phyloP scores from a whole-genome alignment of 176 grass and related monocot species.

The Secale cereale region DNA sequence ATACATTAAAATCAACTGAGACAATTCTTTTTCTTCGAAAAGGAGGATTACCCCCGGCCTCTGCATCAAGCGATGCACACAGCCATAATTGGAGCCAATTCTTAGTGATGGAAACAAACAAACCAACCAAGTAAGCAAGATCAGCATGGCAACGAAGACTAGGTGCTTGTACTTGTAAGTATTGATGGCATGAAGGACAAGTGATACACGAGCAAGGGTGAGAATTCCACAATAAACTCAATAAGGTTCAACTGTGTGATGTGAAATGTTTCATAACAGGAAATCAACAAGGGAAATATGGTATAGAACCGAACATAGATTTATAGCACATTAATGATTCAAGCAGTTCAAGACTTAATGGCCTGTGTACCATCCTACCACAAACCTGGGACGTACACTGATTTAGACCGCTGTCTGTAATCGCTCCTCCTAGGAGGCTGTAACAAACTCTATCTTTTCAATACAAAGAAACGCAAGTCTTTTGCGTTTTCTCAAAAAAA shows the following conservation, averaged over 20 bases:
- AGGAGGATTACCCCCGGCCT: too few species aligned
- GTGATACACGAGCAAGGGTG: background rate
- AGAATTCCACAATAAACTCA: background rate
- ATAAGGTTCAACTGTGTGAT: background rate
- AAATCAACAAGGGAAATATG: background rate
- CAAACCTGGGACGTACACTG: too few species aligned
- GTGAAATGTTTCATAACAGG: background rate
- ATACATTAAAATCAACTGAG: background rate
- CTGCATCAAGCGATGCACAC: too few species aligned
- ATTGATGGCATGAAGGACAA: background rate
- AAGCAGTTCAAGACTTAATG: background rate
- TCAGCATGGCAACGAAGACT: background rate
- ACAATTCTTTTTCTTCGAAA: too few species aligned
- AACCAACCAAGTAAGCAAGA: slow-evolving; percentile 3
- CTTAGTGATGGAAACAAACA: slow-evolving; percentile 10
- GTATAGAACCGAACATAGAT: background rate
- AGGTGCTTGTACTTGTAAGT: background rate
- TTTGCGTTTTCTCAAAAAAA: too few species aligned
- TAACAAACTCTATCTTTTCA: too few species aligned
- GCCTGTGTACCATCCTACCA: too few species aligned
- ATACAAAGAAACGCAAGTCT: too few species aligned
- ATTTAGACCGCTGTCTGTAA: too few species aligned
- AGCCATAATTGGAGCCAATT: background rate
- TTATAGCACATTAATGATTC: background rate
- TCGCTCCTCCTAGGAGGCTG: too few species aligned